Evolutionary conservation across 2,329 filamentous ascomycete genomes (phyloP), one percentile per base, ranked within the genome.

Genomic region (Microcyclospora pomicola): DNA sequence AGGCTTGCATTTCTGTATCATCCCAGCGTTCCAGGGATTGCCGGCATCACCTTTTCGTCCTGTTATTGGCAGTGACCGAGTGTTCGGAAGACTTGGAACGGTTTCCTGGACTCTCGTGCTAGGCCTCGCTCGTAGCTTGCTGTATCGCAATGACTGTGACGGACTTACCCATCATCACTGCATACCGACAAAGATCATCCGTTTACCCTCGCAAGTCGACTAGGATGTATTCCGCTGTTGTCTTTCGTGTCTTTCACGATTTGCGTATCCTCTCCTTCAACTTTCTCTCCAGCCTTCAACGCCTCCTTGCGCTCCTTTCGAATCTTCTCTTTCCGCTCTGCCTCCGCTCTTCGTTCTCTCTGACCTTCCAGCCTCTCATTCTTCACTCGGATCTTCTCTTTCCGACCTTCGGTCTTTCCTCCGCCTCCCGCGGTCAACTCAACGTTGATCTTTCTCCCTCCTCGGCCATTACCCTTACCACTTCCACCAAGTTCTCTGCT

Each of bases 371-470:
- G 71, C 64, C 87, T 88, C 52, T 73, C 68, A 65, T 96, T 95
- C 73, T 94, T 95, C 41, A 72, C 72, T 52, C 74, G 70, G 59
- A 96, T 84, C 66, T 87, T 91, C 41, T 78, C 72, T 55, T 73
- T 75, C 46, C 88, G 71, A 40, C 69, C 64, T 46, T 77, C 69
- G 33, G 75, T 83, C 59, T 86, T 92, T 44, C 79, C 80, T 42
- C 88, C 88, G 31, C 87, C 87, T 36, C 71, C 71, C 29, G 82
- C 87, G 72, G 86, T 94, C 48, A 96, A 64, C 64, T 95, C 88
- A 16, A 95, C 82, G 56, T 94, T 95, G 53, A 96, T 92, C 62
- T 79, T 82, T 50, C 88, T 70, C 36, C 77, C 64, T 12, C 45
- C 67, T 65, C 60, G 77, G 67, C 56, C 49, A 40, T 51, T 48